A percentile compares a stretch with the other conserved stretches of the same genome.
phyloP scores from a whole-genome alignment of 208 protist species.

The Leishmania martiniquensis region DNA sequence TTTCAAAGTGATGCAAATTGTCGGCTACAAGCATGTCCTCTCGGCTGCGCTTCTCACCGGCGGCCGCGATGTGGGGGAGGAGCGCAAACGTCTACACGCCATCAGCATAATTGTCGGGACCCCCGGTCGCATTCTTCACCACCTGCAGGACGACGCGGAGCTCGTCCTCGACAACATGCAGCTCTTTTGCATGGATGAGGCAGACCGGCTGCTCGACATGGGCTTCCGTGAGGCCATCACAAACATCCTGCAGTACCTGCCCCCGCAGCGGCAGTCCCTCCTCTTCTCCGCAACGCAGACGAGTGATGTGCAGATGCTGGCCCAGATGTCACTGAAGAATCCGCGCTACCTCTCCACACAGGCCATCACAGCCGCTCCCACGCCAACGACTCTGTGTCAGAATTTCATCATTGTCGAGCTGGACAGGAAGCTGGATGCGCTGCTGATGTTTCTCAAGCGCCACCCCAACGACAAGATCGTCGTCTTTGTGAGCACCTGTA shows the following conservation, averaged over 20 bases:
- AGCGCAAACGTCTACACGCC: slow-evolving; percentile 90
- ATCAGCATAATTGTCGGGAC: slow-evolving; percentile 99
- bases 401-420: slow-evolving; percentile 93
- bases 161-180: slow-evolving; percentile 95
- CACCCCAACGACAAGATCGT: slow-evolving; percentile 97
- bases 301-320: slow-evolving; percentile 94
- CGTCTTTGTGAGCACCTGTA: slow-evolving; percentile 98
- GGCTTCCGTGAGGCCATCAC: slow-evolving; percentile 96
- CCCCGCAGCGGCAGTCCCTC: slow-evolving; percentile 95
- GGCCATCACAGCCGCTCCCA: slow-evolving; percentile 66
- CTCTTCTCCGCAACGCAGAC: slow-evolving; percentile 99
- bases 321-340: slow-evolving; percentile 89
- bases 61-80: slow-evolving; percentile 96
- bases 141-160: slow-evolving; percentile 96
- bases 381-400: slow-evolving; percentile 94
- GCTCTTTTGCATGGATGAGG: slow-evolving; percentile 99
- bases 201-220: slow-evolving; percentile 98
- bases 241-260: slow-evolving; percentile 94
- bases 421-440: slow-evolving; percentile 96
- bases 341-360: slow-evolving; percentile 97
- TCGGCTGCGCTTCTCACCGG: slow-evolving; percentile 98
- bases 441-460: slow-evolving; percentile 98
- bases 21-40: slow-evolving; percentile 93
- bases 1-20: slow-evolving; percentile 97
- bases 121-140: slow-evolving; percentile 98